Percentiles rank a stretch among this genome's conserved stretches.
Conservation (phyloP, 2,329 filamentous ascomycete genomes). For the Epichloe sylvatica region DNA sequence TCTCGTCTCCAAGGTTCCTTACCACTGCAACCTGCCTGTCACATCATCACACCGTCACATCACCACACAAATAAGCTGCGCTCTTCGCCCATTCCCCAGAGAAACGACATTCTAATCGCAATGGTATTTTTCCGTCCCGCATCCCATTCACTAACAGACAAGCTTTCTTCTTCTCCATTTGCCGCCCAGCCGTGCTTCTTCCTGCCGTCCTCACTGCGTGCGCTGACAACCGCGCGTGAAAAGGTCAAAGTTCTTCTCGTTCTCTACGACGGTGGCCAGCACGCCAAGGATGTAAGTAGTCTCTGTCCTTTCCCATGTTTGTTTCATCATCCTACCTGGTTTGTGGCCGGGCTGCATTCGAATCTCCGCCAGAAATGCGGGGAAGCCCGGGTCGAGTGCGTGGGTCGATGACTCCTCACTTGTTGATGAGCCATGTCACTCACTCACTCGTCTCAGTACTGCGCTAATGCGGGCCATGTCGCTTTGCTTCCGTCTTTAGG, state of each 20-base stretch:
- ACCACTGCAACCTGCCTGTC: not conserved
- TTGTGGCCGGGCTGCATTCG: not conserved
- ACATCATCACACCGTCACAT: not conserved
- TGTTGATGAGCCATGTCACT: not conserved
- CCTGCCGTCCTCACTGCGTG: slow-evolving; percentile 31
- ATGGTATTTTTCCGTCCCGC: slow-evolving; percentile 20
- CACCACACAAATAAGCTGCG: not conserved
- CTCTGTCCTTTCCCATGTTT: not conserved
- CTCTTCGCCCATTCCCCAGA: too few species aligned
- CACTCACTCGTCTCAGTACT: not conserved
- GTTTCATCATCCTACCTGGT: not conserved
- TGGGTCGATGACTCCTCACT: not conserved
- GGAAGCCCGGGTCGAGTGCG: not conserved
- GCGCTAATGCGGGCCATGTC: not conserved
- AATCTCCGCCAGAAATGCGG: not conserved
- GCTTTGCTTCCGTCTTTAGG: slow-evolving; percentile 22
- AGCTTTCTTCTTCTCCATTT: slow-evolving; percentile 3
- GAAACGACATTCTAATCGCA: slow-evolving; percentile 1
- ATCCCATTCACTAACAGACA: slow-evolving; percentile 10
- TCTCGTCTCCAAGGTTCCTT: not conserved
- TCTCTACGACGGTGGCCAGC: slow-evolving; percentile 81
- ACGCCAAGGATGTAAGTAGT: slow-evolving; percentile 63
- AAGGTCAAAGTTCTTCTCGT: slow-evolving; percentile 93
- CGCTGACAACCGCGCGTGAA: slow-evolving; percentile 32
- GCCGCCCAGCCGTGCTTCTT: slow-evolving; percentile 28